Percentiles rank a stretch among this genome's conserved stretches.
Evolutionary conservation across 768 basidiomycete species (phyloP).

Genomic region (Russula griseocarnosa): DNA sequence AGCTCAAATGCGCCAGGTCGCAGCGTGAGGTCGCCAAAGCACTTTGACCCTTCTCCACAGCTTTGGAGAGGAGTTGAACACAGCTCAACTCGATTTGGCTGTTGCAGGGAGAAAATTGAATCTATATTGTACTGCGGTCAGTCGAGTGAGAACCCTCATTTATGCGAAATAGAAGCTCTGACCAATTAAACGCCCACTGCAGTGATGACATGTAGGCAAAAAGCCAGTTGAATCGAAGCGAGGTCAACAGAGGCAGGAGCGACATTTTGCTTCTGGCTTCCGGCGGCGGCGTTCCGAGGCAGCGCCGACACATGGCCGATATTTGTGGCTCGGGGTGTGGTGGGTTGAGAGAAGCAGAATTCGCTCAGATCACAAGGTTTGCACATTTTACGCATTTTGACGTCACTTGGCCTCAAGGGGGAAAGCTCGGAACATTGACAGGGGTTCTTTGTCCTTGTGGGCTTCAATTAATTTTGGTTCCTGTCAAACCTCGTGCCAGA

Average conservation of each 20-base stretch:
- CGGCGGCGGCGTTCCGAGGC: not conserved
- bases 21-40: not conserved
- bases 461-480: not conserved
- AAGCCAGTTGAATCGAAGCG: too few species aligned
- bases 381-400: too few species aligned
- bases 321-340: too few species aligned
- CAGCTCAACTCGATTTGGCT: not conserved
- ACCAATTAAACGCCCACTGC: too few species aligned
- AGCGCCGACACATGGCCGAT: not conserved
- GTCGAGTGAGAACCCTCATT: not conserved
- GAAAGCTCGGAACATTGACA: slow-evolving; percentile 18
- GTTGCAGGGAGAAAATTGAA: not conserved
- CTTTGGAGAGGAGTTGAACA: not conserved
- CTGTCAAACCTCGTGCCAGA: slow-evolving; percentile 14
- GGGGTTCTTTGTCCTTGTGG: not conserved
- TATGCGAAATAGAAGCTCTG: not conserved
- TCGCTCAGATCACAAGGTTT: not conserved
- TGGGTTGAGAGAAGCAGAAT: not conserved
- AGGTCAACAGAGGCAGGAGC: not conserved
- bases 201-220: too few species aligned
- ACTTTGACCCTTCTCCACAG: not conserved
- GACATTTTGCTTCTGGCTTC: not conserved
- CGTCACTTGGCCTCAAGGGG: slow-evolving; percentile 13
- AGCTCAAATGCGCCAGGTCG: not conserved
- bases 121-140: not conserved